Base-by-base conservation (phyloP, 2,329 filamentous ascomycete species). In the Neonectria faginata region DNA sequence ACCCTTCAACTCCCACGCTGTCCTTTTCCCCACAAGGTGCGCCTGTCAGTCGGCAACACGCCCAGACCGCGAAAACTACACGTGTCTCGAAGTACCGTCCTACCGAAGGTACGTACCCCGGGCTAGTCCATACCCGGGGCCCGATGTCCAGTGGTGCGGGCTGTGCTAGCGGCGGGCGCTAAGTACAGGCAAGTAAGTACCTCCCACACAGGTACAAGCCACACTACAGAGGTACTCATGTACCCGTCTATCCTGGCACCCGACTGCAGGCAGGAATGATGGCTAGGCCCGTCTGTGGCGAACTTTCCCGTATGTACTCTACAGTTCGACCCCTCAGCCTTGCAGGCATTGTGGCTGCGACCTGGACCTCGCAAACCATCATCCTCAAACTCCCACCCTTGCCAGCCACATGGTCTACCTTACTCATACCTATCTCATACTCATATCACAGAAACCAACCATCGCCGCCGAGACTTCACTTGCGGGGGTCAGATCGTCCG, bases 101-200 rank as follows among this genome's bases (percentile, higher is more conserved):
- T 72, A 71, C 42, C 67, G 51, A 12, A 16, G 7, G 63, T 66
- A 66, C 27, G 45, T 8, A 14, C 9, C 29, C 25, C 25, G 5
- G 1, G 25, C 25, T 5, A 25, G 25, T 25, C 25, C 25, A 25
- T 25, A 2, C 25, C 25, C 25, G 25, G 25, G 1, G 25, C 25
- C 25, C 25, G 25, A 25, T 6, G 25, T 25, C 25, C 25, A 25
- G 5, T 25, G 25, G 25, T 25, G 47, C 41, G 57, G 55, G 22
- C 27, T 16, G 14, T 39, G 27, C 57, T 72, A 71, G 70, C 70
- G 70, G 70, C 70, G 70, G 70, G 64, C 62, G 54, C 70, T 36
- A 12, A 20, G 20, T 12, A 14, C 25, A 25, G 25, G 33, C n/a
- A n/a, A n/a, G n/a, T n/a, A n/a, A n/a, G n/a, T n/a, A n/a, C n/a